Base-by-base conservation (phyloP, 805 yeast genomes). In the Metschnikowia matae region DNA sequence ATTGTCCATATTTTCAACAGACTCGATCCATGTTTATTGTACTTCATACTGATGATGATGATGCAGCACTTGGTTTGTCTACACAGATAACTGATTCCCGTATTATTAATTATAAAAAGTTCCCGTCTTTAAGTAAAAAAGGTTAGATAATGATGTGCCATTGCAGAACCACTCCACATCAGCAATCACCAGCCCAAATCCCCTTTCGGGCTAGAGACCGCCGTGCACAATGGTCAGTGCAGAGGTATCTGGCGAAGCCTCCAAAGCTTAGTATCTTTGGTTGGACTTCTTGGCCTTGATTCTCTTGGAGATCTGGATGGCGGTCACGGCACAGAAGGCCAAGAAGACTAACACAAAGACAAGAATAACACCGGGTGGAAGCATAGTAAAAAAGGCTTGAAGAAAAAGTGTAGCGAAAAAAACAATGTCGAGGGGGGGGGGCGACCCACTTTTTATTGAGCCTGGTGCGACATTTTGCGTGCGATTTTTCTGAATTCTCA, bases 321-420 rank as follows among this genome's bases (percentile, higher is more conserved):
- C 68, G 55, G 59, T 51, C 50, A 77, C 58, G 55, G 68, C 74
- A 56, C 53, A 23, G 57, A 57, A 57, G 50, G 77, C 79, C 66
- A 78, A 78, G 71, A 79, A 79, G 55, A 80, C 57, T 65, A 80
- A 75, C 57, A 69, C 72, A 72, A 83, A 82, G 59, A 84, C 89
- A 67, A 83, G 75, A 69, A 83, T 83, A 74, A 84, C 88, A 73
- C 89, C 89, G 57, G 83, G 76, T 69, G 89, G 87, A 65, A 83
- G 75, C 85, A 82, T 83, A 65, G 63, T 63, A 53, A 56, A 49
- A 18, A n/a, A 17, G 41, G 48, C 39, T 40, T 52, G 38, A 35
- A 40, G 45, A 29, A 42, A 42, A 40, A 38, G 44, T 42, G 44
- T 37, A n/a, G 48, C 46, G 33, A 37, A 41, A 51, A 52, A 46